These are phyloP conservation scores for Dothideomycetes sp. DNA, from an alignment of 2,329 filamentous ascomycete genomes.

Conservation along the genomic window DNA sequence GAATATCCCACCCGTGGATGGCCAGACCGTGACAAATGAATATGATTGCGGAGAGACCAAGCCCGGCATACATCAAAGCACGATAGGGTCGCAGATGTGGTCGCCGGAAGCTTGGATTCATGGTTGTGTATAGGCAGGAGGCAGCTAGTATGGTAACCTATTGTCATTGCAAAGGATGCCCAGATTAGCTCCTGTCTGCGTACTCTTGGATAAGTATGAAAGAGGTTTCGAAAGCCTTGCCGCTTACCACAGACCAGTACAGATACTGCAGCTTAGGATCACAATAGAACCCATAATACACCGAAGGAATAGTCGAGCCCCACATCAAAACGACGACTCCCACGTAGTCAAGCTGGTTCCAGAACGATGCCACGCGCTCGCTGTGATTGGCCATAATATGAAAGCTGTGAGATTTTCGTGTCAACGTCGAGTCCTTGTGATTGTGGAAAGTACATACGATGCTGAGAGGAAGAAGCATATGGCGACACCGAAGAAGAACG, in stretches of 20 bases:
- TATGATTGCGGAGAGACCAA: conserved; percentile 10
- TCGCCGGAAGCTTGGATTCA: conserved; percentile 10
- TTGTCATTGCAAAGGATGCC: not conserved
- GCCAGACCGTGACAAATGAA: conserved; percentile 12
- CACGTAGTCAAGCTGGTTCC: conserved; percentile 11
- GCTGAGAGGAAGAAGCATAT: conserved; percentile 12
- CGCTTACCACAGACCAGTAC: conserved; percentile 11
- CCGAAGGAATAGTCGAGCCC: conserved; percentile 12
- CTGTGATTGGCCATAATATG: conserved; percentile 11
- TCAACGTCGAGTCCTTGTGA: not conserved
- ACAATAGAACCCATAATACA: conserved; percentile 12
- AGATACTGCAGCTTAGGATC: conserved; percentile 6
- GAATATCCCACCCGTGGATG: conserved; percentile 9
- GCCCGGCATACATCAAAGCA: conserved; percentile 10
- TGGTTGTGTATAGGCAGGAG: conserved; percentile 11
- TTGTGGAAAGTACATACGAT: conserved; percentile 7
- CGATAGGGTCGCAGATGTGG: conserved; percentile 9
- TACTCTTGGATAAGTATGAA: not conserved
- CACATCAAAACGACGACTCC: conserved; percentile 14
- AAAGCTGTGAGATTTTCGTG: conserved; percentile 7
- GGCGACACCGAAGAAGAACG: conserved; percentile 11
- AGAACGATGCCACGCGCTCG: conserved; percentile 4
- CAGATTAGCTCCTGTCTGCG: not conserved
- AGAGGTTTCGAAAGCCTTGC: too few relatives aligned
- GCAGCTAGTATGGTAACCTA: conserved; percentile 9